A percentile compares a stretch with the other conserved stretches of the same genome.
These are phyloP conservation scores for Nothophytophthora sp. DNA, from an alignment of 352 stramenopile genomes.

Conservation along the genomic window DNA sequence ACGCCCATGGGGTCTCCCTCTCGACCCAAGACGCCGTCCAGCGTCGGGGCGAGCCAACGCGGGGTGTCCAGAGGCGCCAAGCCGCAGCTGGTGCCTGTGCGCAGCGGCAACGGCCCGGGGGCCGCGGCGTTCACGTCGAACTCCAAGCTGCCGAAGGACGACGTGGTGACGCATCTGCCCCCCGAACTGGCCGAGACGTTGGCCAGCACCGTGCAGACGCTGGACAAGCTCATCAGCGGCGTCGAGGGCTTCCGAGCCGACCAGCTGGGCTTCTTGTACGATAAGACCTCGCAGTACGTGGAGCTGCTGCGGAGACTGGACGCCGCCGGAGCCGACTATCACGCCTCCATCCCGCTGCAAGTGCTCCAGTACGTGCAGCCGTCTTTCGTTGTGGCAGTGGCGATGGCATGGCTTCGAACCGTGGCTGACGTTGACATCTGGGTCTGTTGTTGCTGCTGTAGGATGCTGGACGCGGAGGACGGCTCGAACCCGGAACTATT, in stretches of 20 bases:
- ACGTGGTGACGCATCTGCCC: constrained; percentile 62
- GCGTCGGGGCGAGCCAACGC: constrained; percentile 17
- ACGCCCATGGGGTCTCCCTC: constrained; percentile 65
- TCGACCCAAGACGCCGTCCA: constrained; percentile 56
- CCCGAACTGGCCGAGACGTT: constrained; percentile 57
- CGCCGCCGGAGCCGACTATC: constrained; percentile 37
- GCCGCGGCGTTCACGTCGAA: constrained; percentile 11
- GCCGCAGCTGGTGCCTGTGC: constrained; percentile 58
- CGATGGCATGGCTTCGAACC: too few relatives aligned
- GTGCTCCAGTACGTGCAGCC: constrained; percentile 59
- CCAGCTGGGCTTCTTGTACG: constrained; percentile 56
- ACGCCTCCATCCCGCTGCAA: constrained; percentile 60
- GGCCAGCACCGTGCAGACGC: constrained; percentile 57
- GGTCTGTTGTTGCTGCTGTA: constrained; percentile 18
- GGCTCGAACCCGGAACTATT: constrained; percentile 70
- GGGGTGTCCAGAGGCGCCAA: constrained; percentile 34
- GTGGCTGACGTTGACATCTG: too few relatives aligned
- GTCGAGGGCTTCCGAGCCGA: constrained; percentile 65
- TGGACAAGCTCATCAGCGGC: constrained; percentile 62
- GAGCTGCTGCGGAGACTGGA: constrained; percentile 61
- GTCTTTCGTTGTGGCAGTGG: too few relatives aligned
- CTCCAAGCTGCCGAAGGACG: constrained; percentile 46
- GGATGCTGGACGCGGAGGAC: constrained; percentile 52
- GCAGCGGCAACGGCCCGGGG: constrained; percentile 19
- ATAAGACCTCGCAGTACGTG: constrained; percentile 63